Conservation (phyloP, 768 basidiomycete genomes). For the Cyathus striatus region DNA sequence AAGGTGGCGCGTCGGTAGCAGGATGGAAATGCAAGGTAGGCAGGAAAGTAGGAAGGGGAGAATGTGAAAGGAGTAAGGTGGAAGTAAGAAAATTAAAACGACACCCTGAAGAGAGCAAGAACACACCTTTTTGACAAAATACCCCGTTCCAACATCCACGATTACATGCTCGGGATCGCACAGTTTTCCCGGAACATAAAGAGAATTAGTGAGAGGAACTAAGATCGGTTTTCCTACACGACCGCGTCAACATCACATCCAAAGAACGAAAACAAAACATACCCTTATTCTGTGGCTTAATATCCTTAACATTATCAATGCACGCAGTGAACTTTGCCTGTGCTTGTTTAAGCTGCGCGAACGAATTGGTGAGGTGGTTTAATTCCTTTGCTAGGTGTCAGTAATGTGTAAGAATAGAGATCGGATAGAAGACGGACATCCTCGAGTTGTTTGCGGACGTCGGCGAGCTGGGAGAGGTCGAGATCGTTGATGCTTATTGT, state of each 20-base stretch:
- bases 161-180: constrained; percentile 82
- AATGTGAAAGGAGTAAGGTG: not conserved
- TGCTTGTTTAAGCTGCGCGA: constrained; percentile 87
- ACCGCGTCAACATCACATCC: not conserved
- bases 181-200: constrained; percentile 93
- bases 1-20: not conserved
- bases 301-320: constrained; percentile 71
- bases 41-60: not conserved
- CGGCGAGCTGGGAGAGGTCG: constrained; percentile 78
- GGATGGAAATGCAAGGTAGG: not conserved
- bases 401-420: not conserved
- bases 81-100: too few relatives aligned
- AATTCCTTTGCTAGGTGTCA: constrained; percentile 60
- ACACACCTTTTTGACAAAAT: constrained; percentile 89
- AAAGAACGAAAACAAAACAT: constrained; percentile 6
- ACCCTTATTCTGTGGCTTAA: constrained; percentile 69
- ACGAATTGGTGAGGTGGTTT: constrained; percentile 86
- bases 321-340: constrained; percentile 90
- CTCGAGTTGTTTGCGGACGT: constrained; percentile 89
- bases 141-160: constrained; percentile 94
- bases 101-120: not conserved
- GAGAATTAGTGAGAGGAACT: constrained; percentile 89
- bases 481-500: constrained; percentile 80
- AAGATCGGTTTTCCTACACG: constrained; percentile 77
- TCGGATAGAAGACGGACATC: constrained; percentile 49